Percentiles rank a stretch among this genome's conserved stretches.
Evolutionary conservation across 257 asterid species (phyloP).

Genomic region (Haberlea rhodopensis): DNA sequence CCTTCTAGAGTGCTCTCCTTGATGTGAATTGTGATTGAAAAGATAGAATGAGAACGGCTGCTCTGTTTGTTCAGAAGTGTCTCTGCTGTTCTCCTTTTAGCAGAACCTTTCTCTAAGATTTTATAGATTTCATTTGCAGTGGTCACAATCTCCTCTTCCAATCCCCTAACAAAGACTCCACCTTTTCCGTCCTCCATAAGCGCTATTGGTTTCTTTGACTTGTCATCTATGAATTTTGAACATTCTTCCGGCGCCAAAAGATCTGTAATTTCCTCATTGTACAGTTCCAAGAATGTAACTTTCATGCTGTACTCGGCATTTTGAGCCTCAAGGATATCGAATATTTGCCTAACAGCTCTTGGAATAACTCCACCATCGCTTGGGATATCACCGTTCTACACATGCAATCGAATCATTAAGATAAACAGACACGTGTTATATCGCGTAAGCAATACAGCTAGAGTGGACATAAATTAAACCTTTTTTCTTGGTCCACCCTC

Average conservation of each 20-base stretch:
- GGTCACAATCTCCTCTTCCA: slow-evolving; percentile 96
- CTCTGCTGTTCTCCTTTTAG: slow-evolving; percentile 96
- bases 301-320: slow-evolving; percentile 94
- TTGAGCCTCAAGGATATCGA: slow-evolving; percentile 85
- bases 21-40: slow-evolving; percentile 93
- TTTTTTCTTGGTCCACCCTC: slow-evolving; percentile 97
- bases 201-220: slow-evolving; percentile 90
- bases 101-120: slow-evolving; percentile 92
- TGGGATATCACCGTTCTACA: slow-evolving; percentile 93
- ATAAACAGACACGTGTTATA: slow-evolving; percentile 9
- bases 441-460: slow-evolving; percentile 8
- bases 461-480: slow-evolving; percentile 35
- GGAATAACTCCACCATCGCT: slow-evolving; percentile 99
- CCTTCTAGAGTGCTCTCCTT: slow-evolving; percentile 98
- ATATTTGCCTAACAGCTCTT: slow-evolving; percentile 92
- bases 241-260: slow-evolving; percentile 89
- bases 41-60: slow-evolving; percentile 96
- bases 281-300: slow-evolving; percentile 87
- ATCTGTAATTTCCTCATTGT: slow-evolving; percentile 94
- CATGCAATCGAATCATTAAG: slow-evolving; percentile 27
- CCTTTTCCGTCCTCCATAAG: slow-evolving; percentile 99
- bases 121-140: slow-evolving; percentile 91
- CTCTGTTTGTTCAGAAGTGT: slow-evolving; percentile 98
- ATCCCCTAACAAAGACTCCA: slow-evolving; percentile 90
- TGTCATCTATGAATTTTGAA: slow-evolving; percentile 70